Percentiles rank a stretch among this genome's conserved stretches.
phyloP scores from a whole-genome alignment of 2,329 filamentous ascomycete genomes.

The Aspergillus pseudoviridinutans region DNA sequence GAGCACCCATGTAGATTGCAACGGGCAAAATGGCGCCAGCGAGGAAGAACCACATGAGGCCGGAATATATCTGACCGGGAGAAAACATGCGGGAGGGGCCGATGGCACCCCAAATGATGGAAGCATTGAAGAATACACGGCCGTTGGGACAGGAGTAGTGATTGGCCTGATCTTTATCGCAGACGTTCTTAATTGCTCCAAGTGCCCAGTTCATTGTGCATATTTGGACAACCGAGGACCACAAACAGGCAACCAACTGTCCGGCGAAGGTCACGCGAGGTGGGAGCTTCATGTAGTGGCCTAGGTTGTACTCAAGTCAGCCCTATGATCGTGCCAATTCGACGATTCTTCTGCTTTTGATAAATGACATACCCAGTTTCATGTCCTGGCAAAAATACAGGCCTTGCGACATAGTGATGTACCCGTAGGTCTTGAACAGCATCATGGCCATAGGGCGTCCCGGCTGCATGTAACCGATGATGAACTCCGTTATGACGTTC shows the following conservation, averaged over 20 bases:
- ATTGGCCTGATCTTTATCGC: conserved; percentile 54
- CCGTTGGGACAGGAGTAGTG: conserved; percentile 58
- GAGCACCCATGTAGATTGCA: conserved; percentile 58
- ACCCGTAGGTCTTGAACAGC: conserved; percentile 73
- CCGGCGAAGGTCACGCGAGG: conserved; percentile 50
- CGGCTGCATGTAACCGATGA: conserved; percentile 69
- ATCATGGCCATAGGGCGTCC: conserved; percentile 69
- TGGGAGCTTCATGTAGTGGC: conserved; percentile 61
- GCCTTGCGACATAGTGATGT: conserved; percentile 64
- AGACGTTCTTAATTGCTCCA: conserved; percentile 60
- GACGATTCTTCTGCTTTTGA: background rate
- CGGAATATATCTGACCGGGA: conserved; percentile 57
- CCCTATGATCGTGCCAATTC: conserved; percentile 16
- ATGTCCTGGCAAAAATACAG: conserved; percentile 63
- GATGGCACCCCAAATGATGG: conserved; percentile 69
- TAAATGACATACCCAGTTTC: conserved; percentile 49
- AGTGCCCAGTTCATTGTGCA: conserved; percentile 45
- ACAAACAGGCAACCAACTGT: conserved; percentile 50
- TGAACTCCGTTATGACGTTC: conserved; percentile 70
- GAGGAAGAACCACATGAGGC: conserved; percentile 68
- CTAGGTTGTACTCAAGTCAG: conserved; percentile 10
- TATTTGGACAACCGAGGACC: conserved; percentile 49
- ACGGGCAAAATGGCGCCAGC: conserved; percentile 61
- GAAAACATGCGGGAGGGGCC: conserved; percentile 68
- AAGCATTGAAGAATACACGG: conserved; percentile 64